Evolutionary conservation across 2,329 filamentous ascomycete species (phyloP).

Genomic region (Ampelomyces quisqualis): DNA sequence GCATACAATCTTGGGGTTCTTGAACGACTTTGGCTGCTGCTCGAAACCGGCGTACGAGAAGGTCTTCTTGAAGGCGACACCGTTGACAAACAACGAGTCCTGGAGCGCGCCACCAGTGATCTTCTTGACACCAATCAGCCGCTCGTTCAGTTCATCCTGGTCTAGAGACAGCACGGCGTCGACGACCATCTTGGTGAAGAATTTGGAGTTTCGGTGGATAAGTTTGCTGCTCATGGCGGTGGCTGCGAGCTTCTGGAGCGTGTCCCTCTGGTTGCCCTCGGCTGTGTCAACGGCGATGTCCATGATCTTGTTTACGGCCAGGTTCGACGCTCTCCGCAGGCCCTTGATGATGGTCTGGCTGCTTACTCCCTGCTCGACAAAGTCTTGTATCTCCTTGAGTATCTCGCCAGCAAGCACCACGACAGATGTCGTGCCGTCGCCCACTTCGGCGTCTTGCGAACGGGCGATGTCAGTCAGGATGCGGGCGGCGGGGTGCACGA

Average conservation of each 20-base stretch:
- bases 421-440: slow-evolving; percentile 95
- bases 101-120: slow-evolving; percentile 94
- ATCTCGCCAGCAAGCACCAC: slow-evolving; percentile 98
- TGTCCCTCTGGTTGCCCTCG: slow-evolving; percentile 82
- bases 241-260: slow-evolving; percentile 81
- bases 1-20: slow-evolving; percentile 92
- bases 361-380: slow-evolving; percentile 95
- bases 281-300: slow-evolving; percentile 88
- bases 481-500: slow-evolving; percentile 94
- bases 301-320: slow-evolving; percentile 98
- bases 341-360: slow-evolving; percentile 98
- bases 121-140: slow-evolving; percentile 97
- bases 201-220: slow-evolving; percentile 93
- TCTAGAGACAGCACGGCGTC: slow-evolving; percentile 93
- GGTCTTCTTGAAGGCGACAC: slow-evolving; percentile 99
- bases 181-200: slow-evolving; percentile 98
- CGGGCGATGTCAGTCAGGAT: slow-evolving; percentile 97
- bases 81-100: slow-evolving; percentile 94
- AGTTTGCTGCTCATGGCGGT: slow-evolving; percentile 99
- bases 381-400: slow-evolving; percentile 92
- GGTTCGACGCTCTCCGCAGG: slow-evolving; percentile 77
- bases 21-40: slow-evolving; percentile 96
- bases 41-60: slow-evolving; percentile 99
- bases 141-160: slow-evolving; percentile 96
- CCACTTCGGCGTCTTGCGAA: slow-evolving; percentile 98